Conservation (phyloP, 768 basidiomycete species). For the Pleurotus salmoneostramineus region DNA sequence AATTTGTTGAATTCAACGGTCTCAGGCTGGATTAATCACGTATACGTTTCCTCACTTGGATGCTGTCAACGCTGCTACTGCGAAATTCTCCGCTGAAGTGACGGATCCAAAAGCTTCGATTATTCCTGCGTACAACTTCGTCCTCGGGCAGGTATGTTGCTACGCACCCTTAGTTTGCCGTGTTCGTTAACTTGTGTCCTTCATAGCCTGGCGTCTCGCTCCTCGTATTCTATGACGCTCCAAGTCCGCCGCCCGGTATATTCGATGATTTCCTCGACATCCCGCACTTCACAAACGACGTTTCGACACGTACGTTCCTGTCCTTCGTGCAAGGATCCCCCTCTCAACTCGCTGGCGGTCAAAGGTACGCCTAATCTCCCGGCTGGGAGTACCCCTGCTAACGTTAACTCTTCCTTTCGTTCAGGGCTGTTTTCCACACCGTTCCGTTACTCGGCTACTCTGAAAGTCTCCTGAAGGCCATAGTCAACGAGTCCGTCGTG, state of each 20-base stretch:
- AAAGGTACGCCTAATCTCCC: slow-evolving; percentile 13
- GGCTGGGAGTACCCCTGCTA: slow-evolving; percentile 1
- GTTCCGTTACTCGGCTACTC: slow-evolving; percentile 36
- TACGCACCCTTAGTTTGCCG: neutral
- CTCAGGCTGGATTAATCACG: slow-evolving; percentile 47
- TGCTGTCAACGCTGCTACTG: slow-evolving; percentile 29
- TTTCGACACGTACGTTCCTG: slow-evolving; percentile 35
- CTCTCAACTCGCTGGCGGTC: slow-evolving; percentile 25
- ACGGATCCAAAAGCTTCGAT: slow-evolving; percentile 50
- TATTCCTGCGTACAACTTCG: slow-evolving; percentile 40
- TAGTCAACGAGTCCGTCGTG: slow-evolving; percentile 41
- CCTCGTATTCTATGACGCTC: slow-evolving; percentile 57
- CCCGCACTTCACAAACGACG: slow-evolving; percentile 30
- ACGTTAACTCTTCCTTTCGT: slow-evolving; percentile 4
- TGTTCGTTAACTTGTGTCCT: neutral
- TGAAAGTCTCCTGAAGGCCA: slow-evolving; percentile 29
- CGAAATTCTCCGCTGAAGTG: slow-evolving; percentile 33
- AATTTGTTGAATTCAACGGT: neutral
- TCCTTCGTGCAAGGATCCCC: slow-evolving; percentile 36
- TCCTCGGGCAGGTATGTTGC: slow-evolving; percentile 16
- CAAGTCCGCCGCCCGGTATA: slow-evolving; percentile 41
- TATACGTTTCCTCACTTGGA: slow-evolving; percentile 19
- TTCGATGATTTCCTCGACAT: slow-evolving; percentile 51
- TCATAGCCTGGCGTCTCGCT: slow-evolving; percentile 20
- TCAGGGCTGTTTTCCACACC: slow-evolving; percentile 35